Evolutionary conservation across 192 early-diverging fungal genomes (phyloP), one percentile per base, ranked within the genome.

Genomic region (Backusella australiensis): DNA sequence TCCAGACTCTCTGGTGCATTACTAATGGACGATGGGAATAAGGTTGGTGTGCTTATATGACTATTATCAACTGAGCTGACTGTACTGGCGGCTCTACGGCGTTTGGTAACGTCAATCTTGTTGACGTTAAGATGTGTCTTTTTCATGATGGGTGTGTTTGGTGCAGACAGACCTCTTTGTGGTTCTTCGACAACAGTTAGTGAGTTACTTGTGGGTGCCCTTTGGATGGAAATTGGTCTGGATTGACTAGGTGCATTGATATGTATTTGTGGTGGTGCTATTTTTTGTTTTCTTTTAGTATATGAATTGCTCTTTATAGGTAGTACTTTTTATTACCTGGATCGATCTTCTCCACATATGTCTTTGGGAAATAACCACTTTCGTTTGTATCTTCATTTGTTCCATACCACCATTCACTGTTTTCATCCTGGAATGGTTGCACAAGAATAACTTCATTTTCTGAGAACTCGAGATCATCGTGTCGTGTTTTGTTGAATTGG

Each of bases 371-470:
- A 84, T 86, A 93, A 6, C 92, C 92, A 49, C 71, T 74, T 67
- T 77, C 75, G 4, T 83, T 73, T 5, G 76, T 78, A 5, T 81
- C 74, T 65, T 81, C 85, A n/a, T 76, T 77, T 52, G 76, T 82
- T 34, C 92, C 91, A 81, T 81, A 90, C 71, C 89, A 83, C 92
- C 92, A 93, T 41, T 93, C 91, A 39, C 89, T 89, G 35, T 90
- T 80, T 75, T 92, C 89, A 52, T 83, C 81, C 79, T 89, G 84
- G 15, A 80, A 80, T 12, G 82, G 82, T 29, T 83, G 82, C 19
- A 91, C 90, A 32, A 80, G 74, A 32, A 92, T 69, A 21, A 90
- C 73, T 52, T 89, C 85, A n/a, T 83, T 84, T 41, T 81, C 81
- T 19, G 65, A 67, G 29, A 93, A 81, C 17, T 34, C 66, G 26